These are phyloP conservation scores for Apiospora rasikravindrae DNA, from an alignment of 2,329 filamentous ascomycete species.

Conservation along the genomic window DNA sequence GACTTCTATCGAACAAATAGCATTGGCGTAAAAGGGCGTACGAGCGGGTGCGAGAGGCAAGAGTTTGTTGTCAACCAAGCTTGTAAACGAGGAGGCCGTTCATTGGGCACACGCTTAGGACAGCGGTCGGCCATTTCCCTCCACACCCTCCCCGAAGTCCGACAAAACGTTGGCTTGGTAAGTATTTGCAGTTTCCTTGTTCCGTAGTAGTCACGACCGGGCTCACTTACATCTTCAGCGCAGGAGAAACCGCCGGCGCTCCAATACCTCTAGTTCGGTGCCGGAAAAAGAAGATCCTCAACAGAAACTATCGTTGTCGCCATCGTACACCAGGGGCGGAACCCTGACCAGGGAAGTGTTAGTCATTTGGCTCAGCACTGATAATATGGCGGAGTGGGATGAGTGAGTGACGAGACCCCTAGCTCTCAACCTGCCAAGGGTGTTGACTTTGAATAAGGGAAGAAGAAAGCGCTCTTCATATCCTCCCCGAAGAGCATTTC, in stretches of 20 bases:
- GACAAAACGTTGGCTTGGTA: background rate
- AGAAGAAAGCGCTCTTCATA: slow-evolving; percentile 48
- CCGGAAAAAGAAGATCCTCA: background rate
- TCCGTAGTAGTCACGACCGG: background rate
- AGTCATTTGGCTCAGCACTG: background rate
- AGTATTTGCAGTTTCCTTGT: background rate
- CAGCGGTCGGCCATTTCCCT: background rate
- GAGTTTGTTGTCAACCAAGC: slow-evolving; percentile 5
- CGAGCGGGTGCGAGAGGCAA: background rate
- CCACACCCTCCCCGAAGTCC: background rate
- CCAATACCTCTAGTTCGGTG: background rate
- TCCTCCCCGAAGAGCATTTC: slow-evolving; percentile 53
- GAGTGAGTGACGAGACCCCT: slow-evolving; percentile 11
- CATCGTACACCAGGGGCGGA: background rate
- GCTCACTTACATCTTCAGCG: background rate
- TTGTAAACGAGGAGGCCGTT: background rate
- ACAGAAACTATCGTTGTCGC: background rate
- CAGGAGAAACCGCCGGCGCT: background rate
- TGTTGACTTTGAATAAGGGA: background rate
- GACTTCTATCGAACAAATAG: background rate
- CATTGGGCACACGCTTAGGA: background rate
- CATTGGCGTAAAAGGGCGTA: background rate
- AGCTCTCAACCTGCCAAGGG: background rate
- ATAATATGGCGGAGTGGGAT: slow-evolving; percentile 7
- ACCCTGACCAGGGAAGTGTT: background rate